Percentiles rank a stretch among this genome's conserved stretches.
Conservation (phyloP, 306 rosid species). For the Vicia sativa region DNA sequence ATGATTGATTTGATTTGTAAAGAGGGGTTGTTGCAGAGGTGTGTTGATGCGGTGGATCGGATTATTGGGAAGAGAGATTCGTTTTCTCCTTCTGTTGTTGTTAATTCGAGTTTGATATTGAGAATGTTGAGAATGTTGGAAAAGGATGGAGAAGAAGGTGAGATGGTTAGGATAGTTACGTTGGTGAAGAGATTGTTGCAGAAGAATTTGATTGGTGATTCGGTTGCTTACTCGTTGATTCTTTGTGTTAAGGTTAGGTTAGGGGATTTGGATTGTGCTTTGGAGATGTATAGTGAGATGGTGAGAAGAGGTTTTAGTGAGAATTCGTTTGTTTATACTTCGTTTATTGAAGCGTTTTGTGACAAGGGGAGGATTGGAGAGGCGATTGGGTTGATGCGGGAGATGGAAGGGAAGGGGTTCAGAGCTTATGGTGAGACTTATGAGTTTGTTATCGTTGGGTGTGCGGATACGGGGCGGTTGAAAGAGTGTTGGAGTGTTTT, state of each 20-base stretch:
- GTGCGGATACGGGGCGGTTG: constrained; percentile 46
- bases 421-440: no score
- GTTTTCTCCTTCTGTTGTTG: constrained; percentile 62
- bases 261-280: constrained; percentile 51
- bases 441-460: constrained; percentile 64
- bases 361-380: constrained; percentile 60
- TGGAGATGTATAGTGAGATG: constrained; percentile 63
- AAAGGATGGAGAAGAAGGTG: constrained; percentile 16
- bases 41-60: constrained; percentile 53
- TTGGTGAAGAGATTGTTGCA: constrained; percentile 75
- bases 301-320: constrained; percentile 62
- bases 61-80: constrained; percentile 52
- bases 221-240: constrained; percentile 63
- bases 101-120: constrained; percentile 55
- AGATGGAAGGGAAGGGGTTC: constrained; percentile 63
- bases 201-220: constrained; percentile 66
- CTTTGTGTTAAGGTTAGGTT: constrained; percentile 53
- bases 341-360: constrained; percentile 66
- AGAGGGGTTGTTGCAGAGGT: no score
- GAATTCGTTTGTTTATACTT: constrained; percentile 64
- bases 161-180: constrained; percentile 31
- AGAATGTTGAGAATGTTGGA: constrained; percentile 58
- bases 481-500: constrained; percentile 53
- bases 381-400: constrained; percentile 54
- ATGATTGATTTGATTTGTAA: no score